A percentile compares a stretch with the other conserved stretches of the same genome.
Conservation (phyloP, 495 filamentous ascomycete species). For the Xylaria intraflava region DNA sequence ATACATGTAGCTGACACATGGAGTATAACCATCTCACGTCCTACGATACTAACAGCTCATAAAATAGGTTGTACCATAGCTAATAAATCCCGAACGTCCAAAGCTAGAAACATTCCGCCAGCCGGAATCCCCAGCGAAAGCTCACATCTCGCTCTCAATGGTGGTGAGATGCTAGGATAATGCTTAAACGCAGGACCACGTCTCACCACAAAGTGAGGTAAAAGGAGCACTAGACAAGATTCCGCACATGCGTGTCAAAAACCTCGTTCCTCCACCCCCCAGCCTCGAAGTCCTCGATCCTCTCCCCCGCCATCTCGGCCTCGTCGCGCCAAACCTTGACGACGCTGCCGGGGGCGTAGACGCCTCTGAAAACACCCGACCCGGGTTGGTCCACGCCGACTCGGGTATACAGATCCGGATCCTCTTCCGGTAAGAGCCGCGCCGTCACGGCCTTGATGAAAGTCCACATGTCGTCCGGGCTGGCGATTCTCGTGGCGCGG, state of each 20-base stretch:
- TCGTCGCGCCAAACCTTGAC: conserved; percentile 84
- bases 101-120: background rate
- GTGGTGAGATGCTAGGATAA: too few species aligned
- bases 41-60: too few species aligned
- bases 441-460: conserved; percentile 78
- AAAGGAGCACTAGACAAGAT: conserved; percentile 1
- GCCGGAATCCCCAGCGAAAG: background rate
- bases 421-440: conserved; percentile 58
- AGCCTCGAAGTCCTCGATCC: conserved; percentile 51
- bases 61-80: too few species aligned
- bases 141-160: background rate
- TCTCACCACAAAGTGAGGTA: background rate
- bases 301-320: conserved; percentile 55
- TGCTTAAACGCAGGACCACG: too few species aligned
- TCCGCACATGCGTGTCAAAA: conserved; percentile 58
- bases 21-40: too few species aligned
- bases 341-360: conserved; percentile 82
- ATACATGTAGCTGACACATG: too few species aligned
- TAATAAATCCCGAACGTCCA: too few species aligned
- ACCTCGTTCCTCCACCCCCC: conserved; percentile 83
- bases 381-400: conserved; percentile 60
- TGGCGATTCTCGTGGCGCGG: conserved; percentile 73
- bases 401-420: conserved; percentile 65
- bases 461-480: conserved; percentile 70
- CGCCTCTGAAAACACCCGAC: conserved; percentile 66